Base-by-base conservation (phyloP, 2,329 filamentous ascomycete genomes). In the Volutella citrinella region DNA sequence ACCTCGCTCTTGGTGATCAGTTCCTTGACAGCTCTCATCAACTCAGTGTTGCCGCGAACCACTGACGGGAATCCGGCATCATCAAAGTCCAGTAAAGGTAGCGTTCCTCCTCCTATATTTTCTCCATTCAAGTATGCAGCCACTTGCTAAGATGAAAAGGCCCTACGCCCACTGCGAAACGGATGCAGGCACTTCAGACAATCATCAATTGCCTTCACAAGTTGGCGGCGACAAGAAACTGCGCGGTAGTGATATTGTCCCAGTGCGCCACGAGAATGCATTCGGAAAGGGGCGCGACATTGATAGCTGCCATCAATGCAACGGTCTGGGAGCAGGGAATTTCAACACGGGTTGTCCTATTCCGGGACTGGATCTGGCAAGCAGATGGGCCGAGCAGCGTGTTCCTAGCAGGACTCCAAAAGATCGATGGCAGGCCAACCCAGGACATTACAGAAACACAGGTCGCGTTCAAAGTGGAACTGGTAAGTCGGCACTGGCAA, bases 241-340 rank as follows among this genome's bases (percentile, higher is more conserved):
- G 90, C 32, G 84, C 87, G 16, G 70, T 95, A 25, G 68, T 95
- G 4, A 59, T 93, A 14, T 72, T 89, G 30, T 88, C 82, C 22
- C 89, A 94, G 56, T 87, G 84, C 39, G 84, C 82, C 25, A 94
- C 87, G n/a, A 84, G 82, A 46, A 82, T 94, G 64, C 80, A 84
- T 42, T 69, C 70, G 5, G 81, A 75, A 44, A 72, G 66, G 45
- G 76, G 71, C 46, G 84, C 89, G 11, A 76, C 82, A 10, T 67
- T 97, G 30, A 75, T 82, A 33, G 84, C 89, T 12, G 80, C 87
- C 24, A 72, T 96, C 43, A 83, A 83, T 36, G 81, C 84, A 11
- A 72, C 71, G 14, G 78, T 84, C 25, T 96, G 90, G 90, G 89
- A 95, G 41, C 80, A 78, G 44, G 83, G 80, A 19, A 68, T 95